Percentiles rank a stretch among this genome's conserved stretches.
Evolutionary conservation across 1,284 basidiomycete genomes (phyloP).

Genomic region (Gomphus sp.): DNA sequence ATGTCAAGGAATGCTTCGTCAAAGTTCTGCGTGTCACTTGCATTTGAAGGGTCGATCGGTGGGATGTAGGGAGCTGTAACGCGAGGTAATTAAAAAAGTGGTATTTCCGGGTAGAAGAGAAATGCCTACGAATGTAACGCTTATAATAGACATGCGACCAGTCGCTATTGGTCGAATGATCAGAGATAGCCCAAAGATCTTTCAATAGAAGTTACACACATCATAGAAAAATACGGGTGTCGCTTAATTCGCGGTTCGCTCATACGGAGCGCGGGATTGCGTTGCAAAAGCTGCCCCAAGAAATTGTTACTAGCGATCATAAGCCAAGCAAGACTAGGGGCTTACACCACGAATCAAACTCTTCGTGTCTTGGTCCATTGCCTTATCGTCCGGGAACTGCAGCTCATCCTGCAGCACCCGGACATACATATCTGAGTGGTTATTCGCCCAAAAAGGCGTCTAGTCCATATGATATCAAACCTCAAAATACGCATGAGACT

Average conservation of each 20-base stretch:
- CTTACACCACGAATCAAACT: slow-evolving; percentile 88
- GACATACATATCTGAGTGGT: slow-evolving; percentile 93
- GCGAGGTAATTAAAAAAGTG: slow-evolving; percentile 1
- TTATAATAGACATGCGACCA: slow-evolving; percentile 93
- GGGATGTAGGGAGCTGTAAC: slow-evolving; percentile 89
- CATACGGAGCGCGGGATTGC: slow-evolving; percentile 84
- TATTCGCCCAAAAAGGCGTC: slow-evolving; percentile 93
- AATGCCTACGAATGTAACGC: slow-evolving; percentile 76
- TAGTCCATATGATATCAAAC: slow-evolving; percentile 19
- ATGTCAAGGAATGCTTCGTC: slow-evolving; percentile 96
- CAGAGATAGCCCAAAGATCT: not conserved
- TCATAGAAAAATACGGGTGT: slow-evolving; percentile 94
- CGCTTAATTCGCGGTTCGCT: slow-evolving; percentile 89
- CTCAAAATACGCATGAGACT: not conserved
- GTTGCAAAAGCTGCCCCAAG: slow-evolving; percentile 67
- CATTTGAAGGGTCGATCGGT: slow-evolving; percentile 85
- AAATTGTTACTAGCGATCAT: not conserved
- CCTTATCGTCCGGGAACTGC: slow-evolving; percentile 81
- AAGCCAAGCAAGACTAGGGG: slow-evolving; percentile 10
- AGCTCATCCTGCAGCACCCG: slow-evolving; percentile 82
- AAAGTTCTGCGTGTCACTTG: slow-evolving; percentile 95
- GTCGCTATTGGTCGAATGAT: slow-evolving; percentile 42
- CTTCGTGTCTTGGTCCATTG: slow-evolving; percentile 91
- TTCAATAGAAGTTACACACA: slow-evolving; percentile 41
- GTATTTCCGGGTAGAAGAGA: slow-evolving; percentile 6